Percentiles rank a stretch among this genome's conserved stretches.
These are phyloP conservation scores for Eutrema japonicum DNA, from an alignment of 345 rosid genomes.

Conservation along the genomic window DNA sequence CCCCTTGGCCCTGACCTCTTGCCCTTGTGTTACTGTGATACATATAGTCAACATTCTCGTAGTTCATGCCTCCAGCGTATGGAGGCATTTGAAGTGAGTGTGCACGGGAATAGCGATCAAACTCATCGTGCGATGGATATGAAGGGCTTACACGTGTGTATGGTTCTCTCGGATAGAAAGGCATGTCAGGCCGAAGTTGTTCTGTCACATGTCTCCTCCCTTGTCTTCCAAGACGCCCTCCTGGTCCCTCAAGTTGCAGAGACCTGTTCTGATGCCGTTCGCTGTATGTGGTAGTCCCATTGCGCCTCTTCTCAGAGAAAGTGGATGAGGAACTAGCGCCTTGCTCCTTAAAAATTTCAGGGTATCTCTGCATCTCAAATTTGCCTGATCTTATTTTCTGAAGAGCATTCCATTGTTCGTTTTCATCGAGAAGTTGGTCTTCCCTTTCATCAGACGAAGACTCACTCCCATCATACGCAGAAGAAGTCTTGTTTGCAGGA, in stretches of 20 bases:
- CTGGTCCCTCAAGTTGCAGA: slow-evolving; percentile 46
- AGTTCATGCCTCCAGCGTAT: slow-evolving; percentile 41
- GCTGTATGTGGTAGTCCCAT: slow-evolving; percentile 37
- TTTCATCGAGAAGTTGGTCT: slow-evolving; percentile 52
- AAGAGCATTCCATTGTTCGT: slow-evolving; percentile 39
- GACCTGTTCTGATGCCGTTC: slow-evolving; percentile 47
- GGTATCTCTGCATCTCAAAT: slow-evolving; percentile 35
- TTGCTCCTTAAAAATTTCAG: slow-evolving; percentile 34
- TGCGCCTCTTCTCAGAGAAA: slow-evolving; percentile 40
- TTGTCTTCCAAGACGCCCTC: slow-evolving; percentile 46
- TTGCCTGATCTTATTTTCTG: slow-evolving; percentile 50
- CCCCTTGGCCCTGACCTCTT: slow-evolving; percentile 46
- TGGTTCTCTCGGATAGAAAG: slow-evolving; percentile 49
- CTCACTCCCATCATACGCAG: slow-evolving; percentile 70
- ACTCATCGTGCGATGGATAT: slow-evolving; percentile 50
- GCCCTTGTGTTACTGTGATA: slow-evolving; percentile 36
- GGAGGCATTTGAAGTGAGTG: slow-evolving; percentile 49
- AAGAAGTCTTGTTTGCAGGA: slow-evolving; percentile 52
- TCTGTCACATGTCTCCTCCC: slow-evolving; percentile 50
- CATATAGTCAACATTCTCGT: slow-evolving; percentile 35
- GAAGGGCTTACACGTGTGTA: slow-evolving; percentile 56
- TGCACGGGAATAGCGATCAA: slow-evolving; percentile 43
- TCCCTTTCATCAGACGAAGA: slow-evolving; percentile 72
- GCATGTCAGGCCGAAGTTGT: slow-evolving; percentile 48
- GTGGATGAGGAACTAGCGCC: slow-evolving; percentile 45